Conservation (phyloP, 768 basidiomycete genomes). For the Pleurotus platypus region DNA sequence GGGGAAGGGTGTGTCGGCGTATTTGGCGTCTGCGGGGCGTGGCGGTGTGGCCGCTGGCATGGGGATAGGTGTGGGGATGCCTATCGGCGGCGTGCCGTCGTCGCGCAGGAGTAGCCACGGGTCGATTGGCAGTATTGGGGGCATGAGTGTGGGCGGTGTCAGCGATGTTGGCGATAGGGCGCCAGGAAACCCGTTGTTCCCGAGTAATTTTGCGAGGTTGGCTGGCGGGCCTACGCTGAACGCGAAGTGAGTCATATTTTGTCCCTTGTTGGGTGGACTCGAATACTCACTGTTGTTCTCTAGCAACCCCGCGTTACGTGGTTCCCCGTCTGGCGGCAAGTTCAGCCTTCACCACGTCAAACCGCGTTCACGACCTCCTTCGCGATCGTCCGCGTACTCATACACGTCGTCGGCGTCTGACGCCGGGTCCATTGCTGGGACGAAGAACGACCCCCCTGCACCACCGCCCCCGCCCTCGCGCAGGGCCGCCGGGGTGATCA, state of each 20-base stretch:
- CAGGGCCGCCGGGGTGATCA: background rate
- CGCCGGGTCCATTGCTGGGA: background rate
- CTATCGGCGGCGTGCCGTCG: constrained; percentile 15
- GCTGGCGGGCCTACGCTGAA: constrained; percentile 61
- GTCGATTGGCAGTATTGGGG: constrained; percentile 7
- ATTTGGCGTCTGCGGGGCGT: background rate
- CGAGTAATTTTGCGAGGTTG: constrained; percentile 72
- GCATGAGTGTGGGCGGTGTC: background rate
- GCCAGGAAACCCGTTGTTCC: constrained; percentile 78
- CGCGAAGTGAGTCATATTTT: constrained; percentile 31
- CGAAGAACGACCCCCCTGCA: background rate
- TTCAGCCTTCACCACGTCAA: constrained; percentile 1
- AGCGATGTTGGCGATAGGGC: constrained; percentile 52
- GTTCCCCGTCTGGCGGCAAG: background rate
- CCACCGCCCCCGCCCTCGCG: background rate
- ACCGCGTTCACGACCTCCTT: background rate
- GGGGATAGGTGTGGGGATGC: background rate
- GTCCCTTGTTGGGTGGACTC: too few relatives aligned
- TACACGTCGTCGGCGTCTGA: background rate
- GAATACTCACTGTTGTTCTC: too few relatives aligned
- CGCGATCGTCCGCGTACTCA: background rate
- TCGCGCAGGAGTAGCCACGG: constrained; percentile 23
- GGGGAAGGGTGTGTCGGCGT: background rate
- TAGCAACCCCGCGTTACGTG: constrained; percentile 9
- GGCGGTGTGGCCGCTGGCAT: background rate